Evolutionary conservation across 805 yeast species (phyloP).

Genomic region (Ascoidea tarda): DNA sequence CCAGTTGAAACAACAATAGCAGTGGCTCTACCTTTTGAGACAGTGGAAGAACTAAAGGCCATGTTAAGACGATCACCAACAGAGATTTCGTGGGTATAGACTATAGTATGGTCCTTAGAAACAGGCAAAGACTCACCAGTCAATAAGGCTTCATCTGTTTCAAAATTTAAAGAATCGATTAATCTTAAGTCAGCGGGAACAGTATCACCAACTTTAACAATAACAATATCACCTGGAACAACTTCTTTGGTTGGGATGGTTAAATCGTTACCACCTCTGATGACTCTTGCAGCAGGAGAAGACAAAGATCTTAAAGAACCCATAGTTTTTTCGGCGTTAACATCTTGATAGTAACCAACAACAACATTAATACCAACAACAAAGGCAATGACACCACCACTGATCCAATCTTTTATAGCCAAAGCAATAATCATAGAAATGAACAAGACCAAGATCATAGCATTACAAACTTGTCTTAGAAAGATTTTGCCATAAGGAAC

Average conservation of each 20-base stretch:
- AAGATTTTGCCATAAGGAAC: slow-evolving; percentile 41
- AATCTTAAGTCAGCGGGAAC: slow-evolving; percentile 63
- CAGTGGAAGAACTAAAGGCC: slow-evolving; percentile 57
- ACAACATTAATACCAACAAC: slow-evolving; percentile 49
- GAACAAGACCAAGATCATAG: slow-evolving; percentile 62
- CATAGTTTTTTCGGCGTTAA: slow-evolving; percentile 68
- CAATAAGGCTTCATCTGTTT: slow-evolving; percentile 53
- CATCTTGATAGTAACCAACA: slow-evolving; percentile 61
- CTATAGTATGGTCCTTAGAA: slow-evolving; percentile 31
- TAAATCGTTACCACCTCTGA: slow-evolving; percentile 41
- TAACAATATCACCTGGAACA: slow-evolving; percentile 63
- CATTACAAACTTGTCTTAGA: slow-evolving; percentile 57
- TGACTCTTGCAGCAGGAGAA: slow-evolving; percentile 57
- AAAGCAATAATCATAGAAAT: slow-evolving; percentile 59
- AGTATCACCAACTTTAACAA: slow-evolving; percentile 57
- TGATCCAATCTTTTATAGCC: slow-evolving; percentile 66
- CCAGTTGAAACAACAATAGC: slow-evolving; percentile 64
- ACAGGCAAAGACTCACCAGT: slow-evolving; percentile 59
- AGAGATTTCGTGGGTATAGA: slow-evolving; percentile 29
- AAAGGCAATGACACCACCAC: slow-evolving; percentile 67
- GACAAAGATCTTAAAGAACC: slow-evolving; percentile 52
- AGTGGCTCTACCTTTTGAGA: slow-evolving; percentile 60
- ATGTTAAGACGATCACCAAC: slow-evolving; percentile 65
- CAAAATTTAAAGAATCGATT: slow-evolving; percentile 44
- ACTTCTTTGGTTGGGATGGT: slow-evolving; percentile 49